Base-by-base conservation (phyloP, 176 grass and related monocot species). In the Olyra latifolia region DNA sequence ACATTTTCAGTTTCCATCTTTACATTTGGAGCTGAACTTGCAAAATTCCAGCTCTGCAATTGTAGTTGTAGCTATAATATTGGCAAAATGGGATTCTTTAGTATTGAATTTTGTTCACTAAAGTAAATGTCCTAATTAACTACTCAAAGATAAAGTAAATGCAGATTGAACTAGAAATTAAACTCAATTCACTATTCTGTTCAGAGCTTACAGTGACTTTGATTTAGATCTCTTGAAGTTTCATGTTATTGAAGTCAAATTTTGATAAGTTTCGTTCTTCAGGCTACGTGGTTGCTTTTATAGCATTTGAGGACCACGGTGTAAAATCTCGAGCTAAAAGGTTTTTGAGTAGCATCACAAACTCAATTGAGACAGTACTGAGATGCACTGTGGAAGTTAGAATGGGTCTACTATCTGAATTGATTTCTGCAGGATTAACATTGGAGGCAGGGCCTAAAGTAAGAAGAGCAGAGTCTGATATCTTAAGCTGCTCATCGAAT, bases 341-440 rank as follows among this genome's bases (percentile, higher is more conserved):
- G 86, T 97, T 94, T 68, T 80, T 94, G 49, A 92, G 91, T 72
- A 97, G 94, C 71, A 97, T 94, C 79, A 92, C 94, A 76, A 88
- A 94, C 75, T 97, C 94, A 67, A 67, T 88, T 13, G 94, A 94
- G 82, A 94, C 76, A 52, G 89, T 94, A 47, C 79, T 94, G 43
- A 74, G 78, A 86, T 84, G 76, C 58, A 90, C 70, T 54, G 94
- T 97, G 62, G 86, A 94, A 82, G 80, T 94, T 59, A 82, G 78
- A 87, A 81, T 97, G 43, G 84, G 72, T 63, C 73, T 89, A 38
- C 68, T 71, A 60, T 38, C 89, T 24, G 84, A 82, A 76, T 57
- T 84, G 58, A 46, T 81, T 25, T 29, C 62, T 0, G 22, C 47
- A 19, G 75, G 52, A 35, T 63, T 75, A 71, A 71, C 80, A 57